Evolutionary conservation across 768 basidiomycete genomes (phyloP).

Genomic region (Leccinum ochraceum): DNA sequence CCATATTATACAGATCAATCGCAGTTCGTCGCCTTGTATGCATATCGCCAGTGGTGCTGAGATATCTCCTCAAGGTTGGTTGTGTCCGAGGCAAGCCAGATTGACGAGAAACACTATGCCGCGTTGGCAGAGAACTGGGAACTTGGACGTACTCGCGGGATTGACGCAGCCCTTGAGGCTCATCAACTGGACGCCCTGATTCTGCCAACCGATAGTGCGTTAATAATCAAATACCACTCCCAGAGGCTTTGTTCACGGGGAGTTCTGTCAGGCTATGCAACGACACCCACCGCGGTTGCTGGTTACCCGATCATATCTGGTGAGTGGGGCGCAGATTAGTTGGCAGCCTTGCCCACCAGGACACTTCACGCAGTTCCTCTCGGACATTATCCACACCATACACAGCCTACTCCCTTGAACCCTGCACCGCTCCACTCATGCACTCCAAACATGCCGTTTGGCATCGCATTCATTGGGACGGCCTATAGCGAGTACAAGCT

Average conservation of each 20-base stretch:
- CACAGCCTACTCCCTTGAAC: conserved; percentile 39
- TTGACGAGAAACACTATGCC: conserved; percentile 44
- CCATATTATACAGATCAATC: conserved; percentile 40
- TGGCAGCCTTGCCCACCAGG: conserved; percentile 4
- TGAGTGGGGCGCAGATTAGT: conserved; percentile 24
- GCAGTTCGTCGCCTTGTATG: conserved; percentile 23
- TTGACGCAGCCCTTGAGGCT: conserved; percentile 50
- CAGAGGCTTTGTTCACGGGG: not conserved
- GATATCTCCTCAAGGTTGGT: conserved; percentile 16
- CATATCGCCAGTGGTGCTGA: conserved; percentile 8
- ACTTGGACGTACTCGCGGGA: conserved; percentile 52
- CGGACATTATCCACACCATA: conserved; percentile 55
- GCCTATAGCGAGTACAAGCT: conserved; percentile 61
- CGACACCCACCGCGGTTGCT: conserved; percentile 48
- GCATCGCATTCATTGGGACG: conserved; percentile 61
- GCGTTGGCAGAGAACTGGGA: conserved; percentile 49
- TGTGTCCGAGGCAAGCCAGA: conserved; percentile 26
- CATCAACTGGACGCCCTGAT: conserved; percentile 54
- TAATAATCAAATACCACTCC: not conserved
- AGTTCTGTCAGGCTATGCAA: conserved; percentile 27
- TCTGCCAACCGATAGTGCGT: conserved; percentile 43
- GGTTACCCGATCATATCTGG: conserved; percentile 70
- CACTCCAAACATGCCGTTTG: conserved; percentile 56
- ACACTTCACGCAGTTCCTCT: conserved; percentile 46
- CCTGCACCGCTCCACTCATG: conserved; percentile 40